phyloP scores from a whole-genome alignment of 345 rosid genomes.

The Boechera divaricarpa region DNA sequence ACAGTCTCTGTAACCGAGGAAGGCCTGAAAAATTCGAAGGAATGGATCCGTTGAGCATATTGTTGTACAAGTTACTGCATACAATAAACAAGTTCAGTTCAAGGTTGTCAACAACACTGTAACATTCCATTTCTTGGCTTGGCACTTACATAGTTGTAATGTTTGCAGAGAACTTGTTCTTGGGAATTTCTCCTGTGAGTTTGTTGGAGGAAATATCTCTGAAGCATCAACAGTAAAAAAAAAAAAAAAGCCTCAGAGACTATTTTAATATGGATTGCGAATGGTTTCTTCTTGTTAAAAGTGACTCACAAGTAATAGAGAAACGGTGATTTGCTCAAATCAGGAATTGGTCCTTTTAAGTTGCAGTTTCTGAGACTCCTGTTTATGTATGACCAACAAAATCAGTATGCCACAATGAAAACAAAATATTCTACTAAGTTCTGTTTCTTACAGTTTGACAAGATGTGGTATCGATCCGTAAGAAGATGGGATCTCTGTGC shows the following conservation, averaged over 20 bases:
- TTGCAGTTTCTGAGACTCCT: conserved; percentile 67
- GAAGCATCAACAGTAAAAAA: conserved; percentile 24
- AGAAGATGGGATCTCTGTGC: conserved; percentile 52
- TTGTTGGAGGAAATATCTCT: conserved; percentile 60
- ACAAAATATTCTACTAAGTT: neutral
- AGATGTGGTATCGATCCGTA: conserved; percentile 47
- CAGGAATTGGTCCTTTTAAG: conserved; percentile 58
- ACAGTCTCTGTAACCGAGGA: conserved; percentile 62
- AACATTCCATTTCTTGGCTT: conserved; percentile 20
- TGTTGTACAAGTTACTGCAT: conserved; percentile 61
- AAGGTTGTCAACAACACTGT: conserved; percentile 15
- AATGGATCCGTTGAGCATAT: conserved; percentile 59
- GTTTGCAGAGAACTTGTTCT: conserved; percentile 51
- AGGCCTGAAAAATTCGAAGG: conserved; percentile 63
- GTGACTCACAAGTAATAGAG: conserved; percentile 56
- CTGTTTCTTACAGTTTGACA: conserved; percentile 50
- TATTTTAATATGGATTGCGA: conserved; percentile 1
- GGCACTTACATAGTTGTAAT: conserved; percentile 55
- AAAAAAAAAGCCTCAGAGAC: neutral
- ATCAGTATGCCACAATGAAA: neutral
- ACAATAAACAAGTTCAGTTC: conserved; percentile 4
- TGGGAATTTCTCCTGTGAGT: conserved; percentile 54
- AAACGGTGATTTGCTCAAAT: conserved; percentile 47
- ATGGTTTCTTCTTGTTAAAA: neutral
- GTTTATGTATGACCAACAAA: conserved; percentile 24